phyloP scores from a whole-genome alignment of 2,329 filamentous ascomycete species.

The Cercospora sojina region DNA sequence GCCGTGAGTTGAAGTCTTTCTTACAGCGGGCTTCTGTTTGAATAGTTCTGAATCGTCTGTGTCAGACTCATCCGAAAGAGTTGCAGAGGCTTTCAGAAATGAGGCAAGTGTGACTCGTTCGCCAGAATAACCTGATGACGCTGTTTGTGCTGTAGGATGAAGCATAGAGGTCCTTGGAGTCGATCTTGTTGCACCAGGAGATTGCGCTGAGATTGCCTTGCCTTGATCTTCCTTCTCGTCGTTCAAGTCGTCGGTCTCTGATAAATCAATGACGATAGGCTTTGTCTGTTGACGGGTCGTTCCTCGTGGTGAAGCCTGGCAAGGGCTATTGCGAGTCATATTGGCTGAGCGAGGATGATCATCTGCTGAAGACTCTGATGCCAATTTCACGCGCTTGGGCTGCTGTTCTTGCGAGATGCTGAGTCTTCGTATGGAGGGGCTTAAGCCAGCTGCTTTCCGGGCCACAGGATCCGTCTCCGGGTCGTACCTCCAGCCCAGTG shows the following conservation, averaged over 20 bases:
- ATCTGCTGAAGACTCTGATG: conserved; percentile 23
- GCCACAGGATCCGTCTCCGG: conserved; percentile 16
- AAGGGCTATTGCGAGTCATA: background rate
- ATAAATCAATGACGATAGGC: background rate
- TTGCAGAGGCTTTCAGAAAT: conserved; percentile 17
- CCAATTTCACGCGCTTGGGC: conserved; percentile 24
- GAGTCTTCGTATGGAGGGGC: conserved; percentile 14
- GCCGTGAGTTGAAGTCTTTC: background rate
- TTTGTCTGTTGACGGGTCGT: background rate
- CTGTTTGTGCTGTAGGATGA: conserved; percentile 3
- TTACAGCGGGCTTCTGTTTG: background rate
- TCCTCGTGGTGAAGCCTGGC: background rate
- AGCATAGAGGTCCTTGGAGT: conserved; percentile 17
- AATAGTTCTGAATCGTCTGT: conserved; percentile 11
- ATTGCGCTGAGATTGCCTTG: background rate
- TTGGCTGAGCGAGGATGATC: background rate
- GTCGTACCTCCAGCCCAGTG: conserved; percentile 34
- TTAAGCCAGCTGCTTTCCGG: conserved; percentile 11
- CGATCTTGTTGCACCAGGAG: background rate
- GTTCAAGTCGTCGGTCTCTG: conserved; percentile 14
- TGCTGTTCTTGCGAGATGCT: conserved; percentile 25
- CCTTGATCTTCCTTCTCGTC: background rate
- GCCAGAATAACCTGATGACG: conserved; percentile 15
- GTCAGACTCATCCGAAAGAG: conserved; percentile 3
- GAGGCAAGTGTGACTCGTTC: conserved; percentile 24